Percentiles rank a stretch among this genome's conserved stretches.
Evolutionary conservation across 2,329 filamentous ascomycete species (phyloP).

Genomic region (Cercospora citrullina): DNA sequence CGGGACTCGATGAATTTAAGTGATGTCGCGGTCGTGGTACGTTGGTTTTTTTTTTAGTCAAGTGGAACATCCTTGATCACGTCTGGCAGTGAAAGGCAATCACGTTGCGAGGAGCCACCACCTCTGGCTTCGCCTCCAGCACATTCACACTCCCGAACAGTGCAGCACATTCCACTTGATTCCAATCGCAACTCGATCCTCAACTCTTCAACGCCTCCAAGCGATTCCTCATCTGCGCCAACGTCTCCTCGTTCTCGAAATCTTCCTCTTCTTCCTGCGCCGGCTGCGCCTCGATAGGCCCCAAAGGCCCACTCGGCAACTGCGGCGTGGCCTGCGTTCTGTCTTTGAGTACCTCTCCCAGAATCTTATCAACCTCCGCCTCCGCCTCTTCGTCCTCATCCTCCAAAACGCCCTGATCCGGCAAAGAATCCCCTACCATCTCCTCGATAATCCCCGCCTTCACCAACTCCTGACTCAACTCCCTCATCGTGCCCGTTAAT

Average conservation of each 20-base stretch:
- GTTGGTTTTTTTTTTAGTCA: not conserved
- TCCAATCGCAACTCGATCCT: not conserved
- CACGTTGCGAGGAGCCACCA: not conserved
- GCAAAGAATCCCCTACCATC: conserved; percentile 85
- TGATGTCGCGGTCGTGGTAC: not conserved
- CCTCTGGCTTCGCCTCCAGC: not conserved
- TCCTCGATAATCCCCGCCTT: conserved; percentile 97
- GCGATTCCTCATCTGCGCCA: conserved; percentile 90
- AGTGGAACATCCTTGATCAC: not conserved
- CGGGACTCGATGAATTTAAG: not conserved
- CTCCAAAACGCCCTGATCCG: conserved; percentile 69
- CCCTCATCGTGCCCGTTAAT: conserved; percentile 83
- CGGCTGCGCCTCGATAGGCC: conserved; percentile 54
- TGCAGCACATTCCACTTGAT: not conserved
- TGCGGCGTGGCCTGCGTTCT: conserved; percentile 58
- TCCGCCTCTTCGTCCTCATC: conserved; percentile 74
- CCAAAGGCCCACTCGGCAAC: conserved; percentile 50
- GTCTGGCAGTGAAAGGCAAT: not conserved
- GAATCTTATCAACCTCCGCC: conserved; percentile 84
- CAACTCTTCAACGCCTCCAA: conserved; percentile 88
- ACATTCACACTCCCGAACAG: not conserved
- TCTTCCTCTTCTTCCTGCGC: conserved; percentile 64
- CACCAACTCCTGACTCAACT: conserved; percentile 82
- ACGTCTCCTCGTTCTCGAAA: conserved; percentile 82
- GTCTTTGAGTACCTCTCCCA: conserved; percentile 87